A percentile compares a stretch with the other conserved stretches of the same genome.
Conservation (phyloP, 148 eudicot species). For the Polygonum maritimum region DNA sequence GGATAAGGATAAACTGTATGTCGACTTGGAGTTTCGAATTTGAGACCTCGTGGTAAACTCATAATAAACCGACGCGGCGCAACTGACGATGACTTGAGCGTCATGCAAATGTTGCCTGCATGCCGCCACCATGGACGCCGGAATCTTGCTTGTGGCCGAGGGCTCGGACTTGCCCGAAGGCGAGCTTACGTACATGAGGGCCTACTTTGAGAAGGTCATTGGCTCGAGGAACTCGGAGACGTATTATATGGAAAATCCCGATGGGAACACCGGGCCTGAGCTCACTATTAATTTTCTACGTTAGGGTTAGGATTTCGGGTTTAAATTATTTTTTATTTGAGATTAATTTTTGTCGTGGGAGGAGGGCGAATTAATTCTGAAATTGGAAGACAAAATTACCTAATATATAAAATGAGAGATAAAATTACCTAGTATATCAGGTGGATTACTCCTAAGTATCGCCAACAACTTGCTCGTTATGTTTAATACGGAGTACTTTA, state of each 20-base stretch:
- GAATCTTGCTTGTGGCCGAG: slow-evolving; percentile 61
- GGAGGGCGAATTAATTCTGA: neutral
- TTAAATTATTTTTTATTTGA: neutral
- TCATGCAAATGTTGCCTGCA: slow-evolving; percentile 61
- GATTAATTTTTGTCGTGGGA: neutral
- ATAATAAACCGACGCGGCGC: slow-evolving; percentile 39
- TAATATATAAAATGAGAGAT: too few species aligned
- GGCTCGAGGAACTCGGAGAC: slow-evolving; percentile 85
- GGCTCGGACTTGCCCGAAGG: slow-evolving; percentile 36
- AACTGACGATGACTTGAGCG: slow-evolving; percentile 62
- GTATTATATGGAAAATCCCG: slow-evolving; percentile 81
- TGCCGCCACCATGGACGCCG: slow-evolving; percentile 84
- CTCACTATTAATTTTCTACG: slow-evolving; percentile 84
- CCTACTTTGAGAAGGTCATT: slow-evolving; percentile 58
- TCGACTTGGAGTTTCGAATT: too few species aligned
- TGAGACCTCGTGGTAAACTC: too few species aligned
- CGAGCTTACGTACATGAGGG: slow-evolving; percentile 78
- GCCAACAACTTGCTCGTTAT: too few species aligned
- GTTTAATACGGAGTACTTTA: too few species aligned
- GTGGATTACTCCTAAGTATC: too few species aligned
- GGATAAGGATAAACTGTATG: too few species aligned
- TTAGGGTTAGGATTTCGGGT: slow-evolving; percentile 25
- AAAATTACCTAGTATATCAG: too few species aligned
- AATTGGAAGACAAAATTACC: too few species aligned
- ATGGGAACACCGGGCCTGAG: slow-evolving; percentile 76